These are phyloP conservation scores for Candida bentonensis DNA, from an alignment of 805 yeast genomes.

Conservation along the genomic window DNA sequence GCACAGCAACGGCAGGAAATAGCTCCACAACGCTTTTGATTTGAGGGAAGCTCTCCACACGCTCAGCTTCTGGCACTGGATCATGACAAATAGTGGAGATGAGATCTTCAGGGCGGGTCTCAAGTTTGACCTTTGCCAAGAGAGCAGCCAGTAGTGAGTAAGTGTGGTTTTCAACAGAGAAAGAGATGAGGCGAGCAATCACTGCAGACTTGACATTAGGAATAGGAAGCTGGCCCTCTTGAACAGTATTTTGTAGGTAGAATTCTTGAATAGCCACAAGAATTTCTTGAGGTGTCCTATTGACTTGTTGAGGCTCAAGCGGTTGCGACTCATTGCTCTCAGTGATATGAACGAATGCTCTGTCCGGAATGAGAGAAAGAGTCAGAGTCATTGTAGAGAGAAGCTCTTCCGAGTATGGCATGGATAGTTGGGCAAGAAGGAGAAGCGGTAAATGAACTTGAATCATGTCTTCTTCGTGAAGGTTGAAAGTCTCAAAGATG, in stretches of 20 bases:
- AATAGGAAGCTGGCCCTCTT: not conserved
- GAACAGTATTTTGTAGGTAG: not conserved
- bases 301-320: not conserved
- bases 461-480: constrained; percentile 79
- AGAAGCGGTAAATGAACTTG: constrained; percentile 63
- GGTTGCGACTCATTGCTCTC: not conserved
- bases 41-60: not conserved
- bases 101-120: not conserved
- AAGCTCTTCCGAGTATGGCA: not conserved
- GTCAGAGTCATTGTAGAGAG: not conserved
- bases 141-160: not conserved
- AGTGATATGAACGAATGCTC: not conserved
- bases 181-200: not conserved
- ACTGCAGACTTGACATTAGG: constrained; percentile 8
- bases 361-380: not conserved
- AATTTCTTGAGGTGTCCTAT: not conserved
- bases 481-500: constrained; percentile 49
- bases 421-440: constrained; percentile 26
- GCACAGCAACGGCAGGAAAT: not conserved
- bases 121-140: not conserved
- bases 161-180: not conserved
- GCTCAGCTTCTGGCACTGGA: not conserved
- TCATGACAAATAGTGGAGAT: not conserved
- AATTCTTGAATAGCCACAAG: not conserved
- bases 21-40: not conserved